Conservation (phyloP, 2,329 filamentous ascomycete species). For the Diaporthe velutina region DNA sequence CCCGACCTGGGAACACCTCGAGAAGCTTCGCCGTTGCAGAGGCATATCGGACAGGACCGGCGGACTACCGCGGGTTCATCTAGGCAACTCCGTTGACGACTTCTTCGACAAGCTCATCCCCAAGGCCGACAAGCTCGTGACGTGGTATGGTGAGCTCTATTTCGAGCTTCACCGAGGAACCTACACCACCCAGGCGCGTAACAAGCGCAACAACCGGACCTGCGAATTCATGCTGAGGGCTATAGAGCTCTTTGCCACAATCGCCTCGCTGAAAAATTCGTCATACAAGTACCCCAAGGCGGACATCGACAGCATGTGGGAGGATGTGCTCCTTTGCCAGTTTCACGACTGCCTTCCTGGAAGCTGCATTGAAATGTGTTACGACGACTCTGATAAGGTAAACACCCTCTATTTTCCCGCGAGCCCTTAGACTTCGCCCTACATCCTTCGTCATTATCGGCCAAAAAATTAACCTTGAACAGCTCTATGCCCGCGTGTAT, state of each 20-base stretch:
- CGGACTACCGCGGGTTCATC: constrained; percentile 82
- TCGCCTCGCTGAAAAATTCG: constrained; percentile 80
- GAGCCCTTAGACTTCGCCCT: not conserved
- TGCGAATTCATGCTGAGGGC: constrained; percentile 88
- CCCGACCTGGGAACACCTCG: constrained; percentile 92
- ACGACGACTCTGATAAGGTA: constrained; percentile 90
- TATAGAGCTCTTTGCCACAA: constrained; percentile 87
- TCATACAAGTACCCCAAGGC: constrained; percentile 92
- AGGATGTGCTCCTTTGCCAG: constrained; percentile 89
- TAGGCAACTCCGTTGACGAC: constrained; percentile 91
- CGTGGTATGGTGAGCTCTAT: constrained; percentile 98
- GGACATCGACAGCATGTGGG: constrained; percentile 97
- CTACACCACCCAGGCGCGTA: constrained; percentile 97
- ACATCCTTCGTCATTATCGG: not conserved
- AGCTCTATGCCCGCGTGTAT: constrained; percentile 88
- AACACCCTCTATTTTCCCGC: constrained; percentile 39
- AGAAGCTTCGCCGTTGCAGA: constrained; percentile 93
- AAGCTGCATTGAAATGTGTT: constrained; percentile 97
- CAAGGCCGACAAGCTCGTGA: constrained; percentile 84
- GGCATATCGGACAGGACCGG: constrained; percentile 86
- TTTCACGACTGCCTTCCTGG: constrained; percentile 98
- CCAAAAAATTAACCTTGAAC: not conserved
- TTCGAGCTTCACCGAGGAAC: constrained; percentile 97
- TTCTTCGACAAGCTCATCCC: constrained; percentile 90
- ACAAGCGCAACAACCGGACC: constrained; percentile 93